Evolutionary conservation across 495 filamentous ascomycete species (phyloP), one percentile per base, ranked within the genome.

Genomic region (Aspergillus carlsbadensis): DNA sequence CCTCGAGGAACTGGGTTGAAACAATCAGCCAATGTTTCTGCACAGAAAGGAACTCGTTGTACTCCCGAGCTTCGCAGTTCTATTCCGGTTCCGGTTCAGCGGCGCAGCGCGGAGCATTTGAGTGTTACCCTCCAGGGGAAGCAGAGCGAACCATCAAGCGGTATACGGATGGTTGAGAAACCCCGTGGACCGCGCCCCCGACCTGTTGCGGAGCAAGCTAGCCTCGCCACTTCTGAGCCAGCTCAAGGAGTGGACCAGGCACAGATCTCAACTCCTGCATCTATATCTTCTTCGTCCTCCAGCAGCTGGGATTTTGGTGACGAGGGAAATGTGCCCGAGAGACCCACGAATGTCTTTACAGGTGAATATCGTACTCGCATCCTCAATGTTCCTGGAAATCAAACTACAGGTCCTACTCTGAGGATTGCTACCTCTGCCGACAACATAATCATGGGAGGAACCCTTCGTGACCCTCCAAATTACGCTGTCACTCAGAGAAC

Each of bases 361-460:
- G 65, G 65, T 14, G 65, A 65, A 33, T 64, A 62, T 53, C 62
- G 63, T 14, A 60, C 52, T 7, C 58, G 55, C 18, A 33, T 20
- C 2, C 31, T 52, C 13, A 15, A 29, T 1, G 41, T 20, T 17
- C 29, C 42, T 8, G 50, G 26, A 11, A 41, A 37, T 17, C 35
- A 29, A 13, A 33, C 26, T 14, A 15, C 59, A 29, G 68, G 68
- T 0, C 71, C 73, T 15, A 73, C 40, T 13, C 57, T 76, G 6
- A 68, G 52, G 29, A 70, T 76, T 24, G 68, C 69, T 0, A 36
- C 61, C 2, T 70, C 66, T n/a, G 73, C 73, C 13, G 65, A 73
- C 7, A 55, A 64, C 10, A 52, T 72, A 4, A 72, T 75, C 18
- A 71, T 71, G 64, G 72, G 72, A 8, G 41, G 55, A 36, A 62